Base-by-base conservation (phyloP, 805 yeast genomes). In the Myxozyma monticola region DNA sequence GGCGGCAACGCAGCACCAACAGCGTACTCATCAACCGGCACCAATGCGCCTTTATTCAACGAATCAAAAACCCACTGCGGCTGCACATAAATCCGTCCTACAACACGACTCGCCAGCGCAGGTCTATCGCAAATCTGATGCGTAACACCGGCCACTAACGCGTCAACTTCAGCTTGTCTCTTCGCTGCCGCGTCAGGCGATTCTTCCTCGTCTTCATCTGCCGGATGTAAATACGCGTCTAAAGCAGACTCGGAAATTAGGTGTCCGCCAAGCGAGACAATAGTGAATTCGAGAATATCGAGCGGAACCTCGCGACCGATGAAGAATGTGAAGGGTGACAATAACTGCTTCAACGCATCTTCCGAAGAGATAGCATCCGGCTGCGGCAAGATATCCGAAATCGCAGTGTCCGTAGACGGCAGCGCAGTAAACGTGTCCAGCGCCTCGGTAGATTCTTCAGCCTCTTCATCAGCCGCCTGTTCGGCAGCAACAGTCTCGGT, bases 41-140 rank as follows among this genome's bases (percentile, higher is more conserved):
- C 74, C 54, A 93, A 75, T 52, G 78, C 75, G 42, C 80, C 78
- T 70, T 85, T 84, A 73, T 93, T 93, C 54, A 93, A 73, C 64
- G 85, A 83, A 68, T 93, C 99, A 68, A 93, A 90, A 26, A 93
- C 76, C 99, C 99, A 93, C 75, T 93, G 99, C 17, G 99, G 99
- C 72, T 93, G 99, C 41, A 91, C 69, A 65, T 93, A 93, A 0
- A 95, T 87, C 74, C 98, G 81, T 44, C 96, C 96, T 54, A 88
- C 85, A 37, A 89, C 88, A 66, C 83, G 87, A 57, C 80, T 76
- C 25, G 76, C 66, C 37, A 91, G 69, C 63, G 81, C 83, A 26
- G 99, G 98, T 70, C 99, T 83, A 70, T 93, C 99, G 57, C 84
- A 83, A 61, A 93, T 84, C 70, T 91, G 98, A 69, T 93, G 99